phyloP scores from a whole-genome alignment of 1,284 basidiomycete species.

The Singerocomus rubriflavus region DNA sequence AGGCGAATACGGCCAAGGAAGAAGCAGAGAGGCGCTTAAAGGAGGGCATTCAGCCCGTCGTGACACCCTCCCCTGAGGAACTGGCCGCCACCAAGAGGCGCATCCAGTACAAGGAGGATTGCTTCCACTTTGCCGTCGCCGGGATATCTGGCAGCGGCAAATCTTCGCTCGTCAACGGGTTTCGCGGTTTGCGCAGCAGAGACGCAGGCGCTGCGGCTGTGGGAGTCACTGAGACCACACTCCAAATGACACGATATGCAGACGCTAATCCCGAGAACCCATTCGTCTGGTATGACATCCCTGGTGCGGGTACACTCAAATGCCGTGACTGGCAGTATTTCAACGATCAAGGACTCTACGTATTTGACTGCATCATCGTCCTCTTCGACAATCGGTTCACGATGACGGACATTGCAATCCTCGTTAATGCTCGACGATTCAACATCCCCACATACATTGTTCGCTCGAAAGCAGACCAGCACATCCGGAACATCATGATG shows the following conservation, averaged over 20 bases:
- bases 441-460: constrained; percentile 22
- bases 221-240: constrained; percentile 18
- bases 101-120: constrained; percentile 15
- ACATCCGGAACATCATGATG: constrained; percentile 20
- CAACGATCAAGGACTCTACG: constrained; percentile 22
- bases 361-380: constrained; percentile 22
- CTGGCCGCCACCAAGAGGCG: constrained; percentile 4
- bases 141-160: too few species aligned
- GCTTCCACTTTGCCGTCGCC: constrained; percentile 12
- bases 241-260: constrained; percentile 14
- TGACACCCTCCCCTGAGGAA: too few species aligned
- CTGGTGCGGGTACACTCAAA: constrained; percentile 20
- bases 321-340: constrained; percentile 24
- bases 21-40: too few species aligned
- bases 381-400: constrained; percentile 25
- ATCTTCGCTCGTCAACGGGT: too few species aligned
- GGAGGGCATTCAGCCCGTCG: too few species aligned
- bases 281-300: constrained; percentile 22
- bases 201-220: constrained; percentile 16
- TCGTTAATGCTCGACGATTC: constrained; percentile 18
- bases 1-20: too few species aligned
- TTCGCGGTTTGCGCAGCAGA: too few species aligned
- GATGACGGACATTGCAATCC: constrained; percentile 22
- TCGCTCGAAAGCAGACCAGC: constrained; percentile 24
- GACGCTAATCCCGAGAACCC: constrained; percentile 14